phyloP scores from a whole-genome alignment of 257 asterid species.

The Penstemon barbatus region DNA sequence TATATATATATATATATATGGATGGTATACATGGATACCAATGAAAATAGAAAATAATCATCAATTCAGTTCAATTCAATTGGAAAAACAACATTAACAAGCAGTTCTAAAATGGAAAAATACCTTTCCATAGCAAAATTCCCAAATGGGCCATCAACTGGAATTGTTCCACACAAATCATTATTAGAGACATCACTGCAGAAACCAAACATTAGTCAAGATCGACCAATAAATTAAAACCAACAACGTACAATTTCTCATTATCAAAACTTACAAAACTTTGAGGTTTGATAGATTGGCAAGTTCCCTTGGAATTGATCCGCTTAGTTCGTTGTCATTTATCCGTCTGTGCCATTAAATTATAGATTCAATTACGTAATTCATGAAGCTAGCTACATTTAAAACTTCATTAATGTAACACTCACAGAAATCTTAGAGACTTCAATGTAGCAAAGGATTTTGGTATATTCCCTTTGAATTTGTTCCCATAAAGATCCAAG shows the following conservation, averaged over 20 bases:
- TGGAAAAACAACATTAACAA: no score
- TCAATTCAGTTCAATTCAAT: no score
- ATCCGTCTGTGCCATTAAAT: constrained; percentile 50
- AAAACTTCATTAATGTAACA: constrained; percentile 6
- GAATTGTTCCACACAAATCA: constrained; percentile 87
- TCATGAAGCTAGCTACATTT: neutral
- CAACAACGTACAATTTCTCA: constrained; percentile 4
- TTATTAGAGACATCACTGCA: constrained; percentile 85
- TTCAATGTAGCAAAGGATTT: constrained; percentile 65
- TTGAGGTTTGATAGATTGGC: constrained; percentile 66
- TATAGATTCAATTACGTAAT: neutral
- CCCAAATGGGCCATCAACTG: constrained; percentile 78
- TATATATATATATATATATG: no score
- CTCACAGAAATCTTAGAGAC: constrained; percentile 80
- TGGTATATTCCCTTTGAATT: constrained; percentile 64
- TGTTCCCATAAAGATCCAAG: constrained; percentile 83
- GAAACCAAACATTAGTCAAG: neutral
- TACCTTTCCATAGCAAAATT: constrained; percentile 81
- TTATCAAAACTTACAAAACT: constrained; percentile 56
- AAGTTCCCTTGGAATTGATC: constrained; percentile 89
- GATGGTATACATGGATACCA: no score
- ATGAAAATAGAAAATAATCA: no score
- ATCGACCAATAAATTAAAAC: neutral
- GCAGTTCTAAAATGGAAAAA: no score
- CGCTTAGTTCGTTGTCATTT: constrained; percentile 72